phyloP scores from a whole-genome alignment of 2,329 filamentous ascomycete species.

The Aspergillus ustus region DNA sequence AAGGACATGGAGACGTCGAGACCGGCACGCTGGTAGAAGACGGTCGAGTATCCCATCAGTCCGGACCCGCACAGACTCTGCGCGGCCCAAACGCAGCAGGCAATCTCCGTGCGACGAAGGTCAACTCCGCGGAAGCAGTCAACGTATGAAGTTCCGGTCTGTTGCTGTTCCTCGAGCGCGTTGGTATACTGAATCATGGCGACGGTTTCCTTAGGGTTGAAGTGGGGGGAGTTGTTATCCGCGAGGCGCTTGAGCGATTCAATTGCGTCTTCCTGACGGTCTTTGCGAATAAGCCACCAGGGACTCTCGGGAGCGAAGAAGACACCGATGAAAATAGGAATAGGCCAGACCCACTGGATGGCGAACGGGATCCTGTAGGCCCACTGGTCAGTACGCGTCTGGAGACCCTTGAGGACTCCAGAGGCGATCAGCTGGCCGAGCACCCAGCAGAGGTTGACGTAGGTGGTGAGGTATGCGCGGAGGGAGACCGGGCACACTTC shows the following conservation, averaged over 20 bases:
- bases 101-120: conserved; percentile 48
- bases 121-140: conserved; percentile 38
- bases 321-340: conserved; percentile 51
- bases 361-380: conserved; percentile 55
- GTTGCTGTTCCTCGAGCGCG: conserved; percentile 30
- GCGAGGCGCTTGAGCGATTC: conserved; percentile 37
- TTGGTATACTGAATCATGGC: conserved; percentile 47
- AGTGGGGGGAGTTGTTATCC: conserved; percentile 25
- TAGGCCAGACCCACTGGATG: conserved; percentile 55
- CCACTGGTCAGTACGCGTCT: conserved; percentile 49
- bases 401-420: conserved; percentile 50
- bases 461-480: conserved; percentile 44
- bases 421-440: conserved; percentile 54
- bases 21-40: conserved; percentile 46
- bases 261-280: conserved; percentile 39
- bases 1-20: conserved; percentile 40
- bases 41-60: conserved; percentile 40
- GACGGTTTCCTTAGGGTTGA: conserved; percentile 36
- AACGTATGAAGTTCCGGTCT: conserved; percentile 28
- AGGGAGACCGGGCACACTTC: conserved; percentile 46
- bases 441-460: conserved; percentile 47
- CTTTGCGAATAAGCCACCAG: conserved; percentile 51
- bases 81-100: conserved; percentile 40
- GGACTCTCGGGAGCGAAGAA: conserved; percentile 51
- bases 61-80: conserved; percentile 37